Conservation (phyloP, 2,329 filamentous ascomycete species). For the Tolypocladium album region DNA sequence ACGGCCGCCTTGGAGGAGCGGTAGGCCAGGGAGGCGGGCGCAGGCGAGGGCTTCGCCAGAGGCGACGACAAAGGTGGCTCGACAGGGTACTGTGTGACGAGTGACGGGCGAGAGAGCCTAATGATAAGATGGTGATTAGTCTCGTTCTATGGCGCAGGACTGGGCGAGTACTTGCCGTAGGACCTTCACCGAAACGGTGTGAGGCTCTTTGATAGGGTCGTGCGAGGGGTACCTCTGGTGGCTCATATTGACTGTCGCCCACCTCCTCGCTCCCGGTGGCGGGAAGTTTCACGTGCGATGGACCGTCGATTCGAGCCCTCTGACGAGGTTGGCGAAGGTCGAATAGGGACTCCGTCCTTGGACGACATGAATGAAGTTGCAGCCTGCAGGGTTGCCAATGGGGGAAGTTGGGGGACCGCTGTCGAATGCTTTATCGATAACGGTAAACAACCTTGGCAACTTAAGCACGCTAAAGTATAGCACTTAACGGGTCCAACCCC, state of each 20-base stretch:
- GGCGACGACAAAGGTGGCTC: slow-evolving; percentile 33
- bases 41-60: slow-evolving; percentile 26
- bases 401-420: neutral
- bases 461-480: no score
- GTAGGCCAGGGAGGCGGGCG: slow-evolving; percentile 65
- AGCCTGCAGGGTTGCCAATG: neutral
- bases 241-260: slow-evolving; percentile 31
- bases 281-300: neutral
- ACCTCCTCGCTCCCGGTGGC: neutral
- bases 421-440: neutral
- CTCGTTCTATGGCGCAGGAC: neutral
- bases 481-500: neutral
- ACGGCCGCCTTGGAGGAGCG: slow-evolving; percentile 22
- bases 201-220: slow-evolving; percentile 59
- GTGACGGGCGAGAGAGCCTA: slow-evolving; percentile 73
- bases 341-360: neutral
- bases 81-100: slow-evolving; percentile 60
- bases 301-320: neutral
- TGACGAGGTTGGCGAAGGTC: neutral
- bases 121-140: neutral
- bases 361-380: neutral
- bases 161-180: slow-evolving; percentile 38
- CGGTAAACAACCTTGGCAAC: neutral
- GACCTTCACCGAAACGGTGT: slow-evolving; percentile 70
- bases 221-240: slow-evolving; percentile 47